These are phyloP conservation scores for Ophiostoma angusticollis DNA, from an alignment of 2,329 filamentous ascomycete genomes.

Conservation along the genomic window DNA sequence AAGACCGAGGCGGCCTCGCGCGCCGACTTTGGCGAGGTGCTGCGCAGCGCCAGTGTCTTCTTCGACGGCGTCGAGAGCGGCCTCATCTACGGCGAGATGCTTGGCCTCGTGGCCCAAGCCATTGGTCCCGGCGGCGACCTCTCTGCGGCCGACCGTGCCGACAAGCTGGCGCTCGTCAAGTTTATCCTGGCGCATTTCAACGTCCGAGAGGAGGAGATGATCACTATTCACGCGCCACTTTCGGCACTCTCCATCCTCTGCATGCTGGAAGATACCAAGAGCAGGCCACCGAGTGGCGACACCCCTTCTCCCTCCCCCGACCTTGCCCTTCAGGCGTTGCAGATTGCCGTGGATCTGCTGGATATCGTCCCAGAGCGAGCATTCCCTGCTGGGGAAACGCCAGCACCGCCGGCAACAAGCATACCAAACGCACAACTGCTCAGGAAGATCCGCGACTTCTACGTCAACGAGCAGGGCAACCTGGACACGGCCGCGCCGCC, in stretches of 20 bases:
- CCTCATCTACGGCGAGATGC: conserved; percentile 77
- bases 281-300: conserved; percentile 17
- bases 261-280: conserved; percentile 44
- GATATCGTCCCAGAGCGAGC: conserved; percentile 53
- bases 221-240: conserved; percentile 71
- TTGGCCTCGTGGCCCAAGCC: conserved; percentile 52
- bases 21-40: conserved; percentile 67
- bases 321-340: conserved; percentile 24
- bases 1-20: conserved; percentile 52
- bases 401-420: no score
- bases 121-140: conserved; percentile 35
- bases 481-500: conserved; percentile 49
- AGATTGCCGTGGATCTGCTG: conserved; percentile 43
- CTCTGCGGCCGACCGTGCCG: conserved; percentile 36
- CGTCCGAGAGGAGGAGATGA: conserved; percentile 90
- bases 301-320: background rate
- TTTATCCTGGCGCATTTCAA: conserved; percentile 88
- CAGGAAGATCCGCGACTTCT: conserved; percentile 51
- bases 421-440: conserved; percentile 39
- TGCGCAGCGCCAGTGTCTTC: conserved; percentile 87
- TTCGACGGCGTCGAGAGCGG: conserved; percentile 95
- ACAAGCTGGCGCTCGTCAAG: conserved; percentile 58
- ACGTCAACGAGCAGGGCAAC: conserved; percentile 57
- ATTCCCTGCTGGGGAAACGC: conserved; percentile 36
- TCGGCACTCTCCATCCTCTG: conserved; percentile 51